Conservation (phyloP, 2,329 filamentous ascomycete species). For the Microsporum canis region DNA sequence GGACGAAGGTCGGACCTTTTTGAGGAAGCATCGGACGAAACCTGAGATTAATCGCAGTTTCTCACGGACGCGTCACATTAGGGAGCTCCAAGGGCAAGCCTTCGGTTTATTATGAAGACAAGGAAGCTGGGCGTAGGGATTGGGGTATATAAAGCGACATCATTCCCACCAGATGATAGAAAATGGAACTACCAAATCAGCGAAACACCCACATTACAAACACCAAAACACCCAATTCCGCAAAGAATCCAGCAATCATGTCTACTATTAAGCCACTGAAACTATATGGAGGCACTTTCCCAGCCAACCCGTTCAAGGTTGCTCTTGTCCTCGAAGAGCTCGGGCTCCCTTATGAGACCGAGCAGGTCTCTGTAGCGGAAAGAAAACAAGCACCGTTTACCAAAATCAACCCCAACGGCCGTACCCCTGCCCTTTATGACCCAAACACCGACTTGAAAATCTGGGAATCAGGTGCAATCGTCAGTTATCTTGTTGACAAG, state of each 20-base stretch:
- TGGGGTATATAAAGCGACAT: background rate
- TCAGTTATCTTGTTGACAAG: slow-evolving; percentile 34
- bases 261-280: slow-evolving; percentile 15
- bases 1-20: background rate
- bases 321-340: slow-evolving; percentile 15
- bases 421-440: slow-evolving; percentile 34
- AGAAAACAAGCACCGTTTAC: slow-evolving; percentile 15
- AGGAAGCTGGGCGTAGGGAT: background rate
- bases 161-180: background rate
- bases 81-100: background rate
- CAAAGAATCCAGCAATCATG: background rate
- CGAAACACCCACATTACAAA: background rate
- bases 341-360: slow-evolving; percentile 9
- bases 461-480: slow-evolving; percentile 42
- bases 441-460: slow-evolving; percentile 37
- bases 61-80: background rate
- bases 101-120: background rate
- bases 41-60: background rate
- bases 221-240: background rate
- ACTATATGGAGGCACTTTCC: slow-evolving; percentile 11
- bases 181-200: background rate
- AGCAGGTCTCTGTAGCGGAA: background rate
- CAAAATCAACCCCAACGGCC: slow-evolving; percentile 22
- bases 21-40: background rate
- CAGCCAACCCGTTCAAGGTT: slow-evolving; percentile 17